Percentiles rank a stretch among this genome's conserved stretches.
Evolutionary conservation across 495 filamentous ascomycete species (phyloP).

Genomic region (Darksidea phi): DNA sequence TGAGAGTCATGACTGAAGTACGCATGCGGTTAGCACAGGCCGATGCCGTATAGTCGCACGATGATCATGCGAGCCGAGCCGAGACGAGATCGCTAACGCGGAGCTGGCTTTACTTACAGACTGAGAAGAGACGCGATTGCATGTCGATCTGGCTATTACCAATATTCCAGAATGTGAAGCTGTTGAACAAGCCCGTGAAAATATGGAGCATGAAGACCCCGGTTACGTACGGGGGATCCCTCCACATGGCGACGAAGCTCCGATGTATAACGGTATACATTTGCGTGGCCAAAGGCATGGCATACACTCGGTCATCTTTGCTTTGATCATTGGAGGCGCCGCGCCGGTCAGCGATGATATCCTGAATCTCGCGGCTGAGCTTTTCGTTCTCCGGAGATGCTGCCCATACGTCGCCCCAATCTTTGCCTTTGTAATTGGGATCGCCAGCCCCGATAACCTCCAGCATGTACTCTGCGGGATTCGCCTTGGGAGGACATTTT

Average conservation of each 20-base stretch:
- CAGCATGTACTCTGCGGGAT: slow-evolving; percentile 71
- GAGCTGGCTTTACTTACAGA: too few relatives aligned
- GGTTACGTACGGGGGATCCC: slow-evolving; percentile 36
- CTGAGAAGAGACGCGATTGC: slow-evolving; percentile 64
- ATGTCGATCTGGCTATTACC: slow-evolving; percentile 59
- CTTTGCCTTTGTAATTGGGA: slow-evolving; percentile 60
- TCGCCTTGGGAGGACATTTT: slow-evolving; percentile 55
- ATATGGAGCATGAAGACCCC: slow-evolving; percentile 62
- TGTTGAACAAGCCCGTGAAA: slow-evolving; percentile 62
- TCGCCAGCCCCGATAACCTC: slow-evolving; percentile 65
- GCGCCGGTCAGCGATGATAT: slow-evolving; percentile 28
- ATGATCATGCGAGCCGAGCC: too few relatives aligned
- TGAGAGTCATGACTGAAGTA: slow-evolving; percentile 72
- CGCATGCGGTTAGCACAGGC: too few relatives aligned
- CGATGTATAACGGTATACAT: slow-evolving; percentile 32
- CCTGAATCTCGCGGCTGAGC: slow-evolving; percentile 34
- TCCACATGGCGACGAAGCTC: slow-evolving; percentile 36
- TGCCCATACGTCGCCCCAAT: slow-evolving; percentile 62
- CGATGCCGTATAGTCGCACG: too few relatives aligned
- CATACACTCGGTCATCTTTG: slow-evolving; percentile 33
- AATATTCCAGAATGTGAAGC: slow-evolving; percentile 65
- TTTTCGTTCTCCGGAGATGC: slow-evolving; percentile 46
- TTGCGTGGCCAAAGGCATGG: slow-evolving; percentile 36
- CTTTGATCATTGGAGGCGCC: slow-evolving; percentile 18
- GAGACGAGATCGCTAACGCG: too few relatives aligned